Evolutionary conservation across 176 grass and related monocot genomes (phyloP), one percentile per base, ranked within the genome.

Genomic region (Oryza glaberrima): DNA sequence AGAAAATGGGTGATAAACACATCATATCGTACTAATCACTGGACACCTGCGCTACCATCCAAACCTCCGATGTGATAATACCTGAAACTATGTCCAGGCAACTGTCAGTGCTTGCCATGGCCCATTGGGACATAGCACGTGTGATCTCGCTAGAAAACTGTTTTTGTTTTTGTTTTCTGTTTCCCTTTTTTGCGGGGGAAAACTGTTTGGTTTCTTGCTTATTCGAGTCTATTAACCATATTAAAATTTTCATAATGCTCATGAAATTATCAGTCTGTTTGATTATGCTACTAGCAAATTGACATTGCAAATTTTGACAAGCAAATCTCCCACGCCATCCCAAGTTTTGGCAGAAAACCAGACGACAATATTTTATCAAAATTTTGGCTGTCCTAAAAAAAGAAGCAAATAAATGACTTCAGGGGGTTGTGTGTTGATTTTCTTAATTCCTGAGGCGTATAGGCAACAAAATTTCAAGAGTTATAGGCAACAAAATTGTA

Each of bases 31-130:
- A 83, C 84, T 76, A 56, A 70, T 83, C 61, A 49, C 64, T 32
- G 76, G 89, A 66, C 85, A 84, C 89, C 85, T 87, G 76, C 76
- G 17, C 76, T 60, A 76, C 30, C 17, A 23, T 91, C 89, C 89
- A 87, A 87, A 80, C 11, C 56, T 9, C 44, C 54, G 81, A 91
- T 87, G 89, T 83, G 89, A 91, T 91, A 70, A 87, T 45, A 84
- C 85, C 85, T 80, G 81, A 81, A 70, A 41, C 74, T 61, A 26
- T 63, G 79, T 44, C 36, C 38, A 43, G 49, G 74, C 75, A 70
- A 75, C 75, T 70, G 17, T 3, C 38, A 48, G 75, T 70, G 58
- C 58, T 43, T 17, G 88, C n/a, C 83, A 73, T 82, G 79, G 73
- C 36, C 79, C 83, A 90, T 45, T 56, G 78, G 20, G 64, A 20